phyloP scores from a whole-genome alignment of 2,329 filamentous ascomycete genomes.

The Aspergillus viridinutans region DNA sequence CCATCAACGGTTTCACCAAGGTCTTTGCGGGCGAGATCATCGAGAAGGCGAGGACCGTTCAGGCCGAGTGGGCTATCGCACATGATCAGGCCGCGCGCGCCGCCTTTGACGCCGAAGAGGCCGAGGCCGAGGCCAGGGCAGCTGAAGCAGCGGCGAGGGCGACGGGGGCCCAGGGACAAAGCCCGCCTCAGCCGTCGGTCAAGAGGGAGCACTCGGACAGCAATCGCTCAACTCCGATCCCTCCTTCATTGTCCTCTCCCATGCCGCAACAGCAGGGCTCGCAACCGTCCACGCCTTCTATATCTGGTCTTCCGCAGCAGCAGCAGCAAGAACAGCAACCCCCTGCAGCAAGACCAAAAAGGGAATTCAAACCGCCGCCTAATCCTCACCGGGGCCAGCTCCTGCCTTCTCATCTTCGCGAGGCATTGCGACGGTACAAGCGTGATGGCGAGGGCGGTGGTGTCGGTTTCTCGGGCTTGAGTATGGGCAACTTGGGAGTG shows the following conservation, averaged over 20 bases:
- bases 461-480: constrained; percentile 46
- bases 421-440: constrained; percentile 47
- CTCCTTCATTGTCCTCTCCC: constrained; percentile 9
- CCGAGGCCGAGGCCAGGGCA: constrained; percentile 32
- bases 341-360: constrained; percentile 14
- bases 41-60: constrained; percentile 61
- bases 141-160: constrained; percentile 38
- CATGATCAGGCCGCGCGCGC: constrained; percentile 51
- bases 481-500: constrained; percentile 43
- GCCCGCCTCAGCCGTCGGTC: constrained; percentile 11
- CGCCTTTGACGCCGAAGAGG: constrained; percentile 53
- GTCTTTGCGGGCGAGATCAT: constrained; percentile 64
- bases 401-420: constrained; percentile 47
- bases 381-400: constrained; percentile 47
- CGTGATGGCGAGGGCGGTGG: constrained; percentile 47
- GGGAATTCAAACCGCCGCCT: constrained; percentile 33
- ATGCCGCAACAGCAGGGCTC: not conserved
- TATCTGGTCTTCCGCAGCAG: constrained; percentile 4
- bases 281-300: not conserved
- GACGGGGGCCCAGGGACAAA: not conserved
- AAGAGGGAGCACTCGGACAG: constrained; percentile 23
- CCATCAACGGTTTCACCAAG: constrained; percentile 62
- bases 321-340: constrained; percentile 7
- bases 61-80: constrained; percentile 49
- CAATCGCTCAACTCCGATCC: constrained; percentile 9